Evolutionary conservation across 306 rosid genomes (phyloP), one percentile per base, ranked within the genome.

Genomic region (Vigna unguiculata): DNA sequence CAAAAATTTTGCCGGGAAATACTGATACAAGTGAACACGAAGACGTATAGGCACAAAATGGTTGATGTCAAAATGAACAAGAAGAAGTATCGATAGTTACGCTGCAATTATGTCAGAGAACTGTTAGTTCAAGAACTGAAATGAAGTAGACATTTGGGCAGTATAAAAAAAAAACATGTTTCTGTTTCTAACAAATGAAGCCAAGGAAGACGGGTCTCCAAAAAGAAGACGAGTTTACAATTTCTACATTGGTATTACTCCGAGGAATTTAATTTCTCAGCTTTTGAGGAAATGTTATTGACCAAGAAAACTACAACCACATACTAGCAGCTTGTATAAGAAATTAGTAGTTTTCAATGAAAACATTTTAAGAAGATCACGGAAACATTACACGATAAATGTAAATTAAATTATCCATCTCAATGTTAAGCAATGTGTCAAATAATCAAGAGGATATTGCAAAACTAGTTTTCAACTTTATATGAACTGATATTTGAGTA

Each of bases 81-180:
- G 91, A 92, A 86, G 92, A 95, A 95, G 85, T 82, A 90, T 63
- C 97, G 88, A 82, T 95, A 95, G 83, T 95, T 95, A 69, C 96
- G 90, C 97, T 95, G 97, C 96, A 90, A 70, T 17, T 67, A 76
- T 34, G 54, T 60, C 51, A 76, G 24, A 28, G 15, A 59, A 75
- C 5, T n/a, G 62, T 84, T 80, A 87, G 80, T 79, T 53, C 75
- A 80, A 66, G 60, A 66, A 74, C 69, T 74, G 13, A 36, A 57
- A 77, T 36, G 48, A 53, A 70, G 47, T 24, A 63, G 51, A 75
- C n/a, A 74, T n/a, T 36, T 22, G n/a, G 61, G 19, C 14, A 9
- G 32, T 36, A 46, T 40, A 8, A 34, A 75, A 52, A 57, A 11
- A 63, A 76, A 6, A 45, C 51, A 58, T 20, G 46, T 49, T 55